These are phyloP conservation scores for Eucalyptus globulus DNA, from an alignment of 345 rosid genomes.

Conservation along the genomic window DNA sequence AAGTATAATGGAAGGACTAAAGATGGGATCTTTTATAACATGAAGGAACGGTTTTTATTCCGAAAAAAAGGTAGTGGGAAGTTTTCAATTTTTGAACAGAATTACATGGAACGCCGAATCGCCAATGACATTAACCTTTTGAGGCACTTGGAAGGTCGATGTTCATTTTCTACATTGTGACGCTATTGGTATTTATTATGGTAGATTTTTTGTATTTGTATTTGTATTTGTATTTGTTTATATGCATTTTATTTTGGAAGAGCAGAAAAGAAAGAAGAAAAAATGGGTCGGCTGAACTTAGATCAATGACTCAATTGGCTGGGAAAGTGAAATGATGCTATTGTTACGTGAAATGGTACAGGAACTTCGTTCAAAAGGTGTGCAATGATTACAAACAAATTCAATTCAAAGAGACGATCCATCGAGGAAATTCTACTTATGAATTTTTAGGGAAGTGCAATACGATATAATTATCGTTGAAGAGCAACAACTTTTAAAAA, in stretches of 20 bases:
- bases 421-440: background rate
- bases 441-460: background rate
- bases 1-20: background rate
- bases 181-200: background rate
- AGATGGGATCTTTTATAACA: background rate
- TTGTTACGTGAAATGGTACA: background rate
- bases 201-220: background rate
- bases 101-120: background rate
- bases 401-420: background rate
- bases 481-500: background rate
- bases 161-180: background rate
- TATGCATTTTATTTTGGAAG: background rate
- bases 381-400: background rate
- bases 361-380: background rate
- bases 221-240: background rate
- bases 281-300: background rate
- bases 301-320: background rate
- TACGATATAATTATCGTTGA: background rate
- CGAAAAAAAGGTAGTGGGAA: background rate
- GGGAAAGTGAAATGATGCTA: background rate
- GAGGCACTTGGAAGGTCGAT: background rate
- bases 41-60: background rate
- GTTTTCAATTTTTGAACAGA: background rate
- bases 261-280: background rate
- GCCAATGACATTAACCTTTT: background rate